phyloP scores from a whole-genome alignment of 768 basidiomycete species.

The Mycena filopes region DNA sequence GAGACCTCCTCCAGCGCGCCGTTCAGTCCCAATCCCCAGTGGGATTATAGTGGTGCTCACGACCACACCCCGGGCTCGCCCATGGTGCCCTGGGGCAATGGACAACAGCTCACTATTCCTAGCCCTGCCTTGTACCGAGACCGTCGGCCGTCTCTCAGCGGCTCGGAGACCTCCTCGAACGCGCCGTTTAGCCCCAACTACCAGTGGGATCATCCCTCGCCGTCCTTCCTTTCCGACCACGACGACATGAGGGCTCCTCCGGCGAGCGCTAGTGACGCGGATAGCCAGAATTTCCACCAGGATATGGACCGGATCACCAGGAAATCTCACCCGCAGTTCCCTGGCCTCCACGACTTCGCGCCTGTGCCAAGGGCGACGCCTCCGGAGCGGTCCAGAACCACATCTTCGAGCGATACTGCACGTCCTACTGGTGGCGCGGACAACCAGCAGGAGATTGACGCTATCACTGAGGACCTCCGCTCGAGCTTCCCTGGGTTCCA shows the following conservation, averaged over 20 bases:
- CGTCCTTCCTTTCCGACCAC: not conserved
- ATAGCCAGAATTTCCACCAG: not conserved
- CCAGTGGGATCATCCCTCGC: not conserved
- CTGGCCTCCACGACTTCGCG: too few relatives aligned
- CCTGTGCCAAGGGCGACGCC: too few relatives aligned
- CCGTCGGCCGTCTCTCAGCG: not conserved
- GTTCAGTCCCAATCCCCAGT: not conserved
- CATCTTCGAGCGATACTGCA: too few relatives aligned
- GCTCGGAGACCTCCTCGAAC: not conserved
- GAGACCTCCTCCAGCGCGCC: not conserved
- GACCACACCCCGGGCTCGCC: too few relatives aligned
- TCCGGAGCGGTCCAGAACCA: too few relatives aligned
- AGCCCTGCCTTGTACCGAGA: not conserved
- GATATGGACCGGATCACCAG: not conserved
- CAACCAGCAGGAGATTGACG: too few relatives aligned
- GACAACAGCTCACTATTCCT: not conserved
- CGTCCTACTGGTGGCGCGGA: too few relatives aligned
- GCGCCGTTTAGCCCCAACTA: not conserved
- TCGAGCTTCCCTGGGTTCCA: too few relatives aligned
- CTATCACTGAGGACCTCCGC: too few relatives aligned
- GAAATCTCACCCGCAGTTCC: too few relatives aligned
- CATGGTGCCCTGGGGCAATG: too few relatives aligned
- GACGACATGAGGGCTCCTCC: not conserved
- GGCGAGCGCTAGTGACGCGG: not conserved
- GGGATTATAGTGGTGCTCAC: not conserved